Evolutionary conservation across 2,329 filamentous ascomycete species (phyloP), one percentile per base, ranked within the genome.

Genomic region (Trichophyton mentagrophytes): DNA sequence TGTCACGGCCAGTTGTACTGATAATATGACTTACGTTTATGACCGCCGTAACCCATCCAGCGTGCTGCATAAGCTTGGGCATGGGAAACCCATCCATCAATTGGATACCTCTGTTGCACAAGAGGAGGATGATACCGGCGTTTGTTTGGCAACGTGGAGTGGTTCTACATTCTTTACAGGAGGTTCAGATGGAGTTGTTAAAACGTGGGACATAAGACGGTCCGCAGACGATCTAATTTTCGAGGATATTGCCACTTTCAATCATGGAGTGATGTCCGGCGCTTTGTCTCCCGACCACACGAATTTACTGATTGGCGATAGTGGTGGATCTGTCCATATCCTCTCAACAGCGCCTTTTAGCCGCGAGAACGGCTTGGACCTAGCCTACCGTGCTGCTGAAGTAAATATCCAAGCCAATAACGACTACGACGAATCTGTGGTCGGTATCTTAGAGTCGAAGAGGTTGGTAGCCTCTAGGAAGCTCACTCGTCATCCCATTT

Each of bases 21-120:
- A 84, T 68, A 81, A 82, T 1, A 73, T 73, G 33, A 80, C 80
- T 0, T 85, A 85, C 68, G 73, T 85, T 3, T 86, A 82, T 82
- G 83, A 86, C 67, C 68, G 74, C 30, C 79, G 83, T 0, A 71
- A 71, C 13, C 73, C 74, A 0, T 70, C 77, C 40, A 63, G 68
- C 15, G 72, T 79, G 8, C 67, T 85, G 0, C 80, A 81, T 61
- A 69, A 67, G 7, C 70, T 86, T 1, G 64, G 65, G 1, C 83
- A 86, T 65, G 80, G 78, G 0, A 66, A 69, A 0, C 78, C 82
- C 0, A 66, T 83, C 1, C 77, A 76, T 61, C 77, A 80, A 3
- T 69, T 82, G 3, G 65, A 71, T 58, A 25, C 71, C 25, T 65
- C 66, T 6, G 60, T 70, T 36, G 63, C 68, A 15, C 74, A 76